Evolutionary conservation across 23 red algal species (phyloP).

Genomic region (Gracilariopsis chorda): DNA sequence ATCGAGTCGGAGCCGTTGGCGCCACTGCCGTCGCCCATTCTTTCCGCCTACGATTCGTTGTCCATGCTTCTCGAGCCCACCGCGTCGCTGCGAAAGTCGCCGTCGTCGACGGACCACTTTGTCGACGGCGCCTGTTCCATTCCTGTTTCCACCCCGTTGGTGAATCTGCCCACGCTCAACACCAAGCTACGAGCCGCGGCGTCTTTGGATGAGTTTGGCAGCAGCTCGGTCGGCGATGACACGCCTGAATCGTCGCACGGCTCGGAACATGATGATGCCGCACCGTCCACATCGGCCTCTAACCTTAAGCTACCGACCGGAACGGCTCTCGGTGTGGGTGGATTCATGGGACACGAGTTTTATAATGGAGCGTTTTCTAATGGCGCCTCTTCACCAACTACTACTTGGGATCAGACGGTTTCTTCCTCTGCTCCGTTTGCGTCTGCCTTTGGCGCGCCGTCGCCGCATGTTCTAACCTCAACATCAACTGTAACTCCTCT

Average conservation of each 20-base stretch:
- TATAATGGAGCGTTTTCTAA: slow-evolving; percentile 70
- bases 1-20: too few relatives aligned
- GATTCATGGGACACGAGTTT: slow-evolving; percentile 59
- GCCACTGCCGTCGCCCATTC: neutral
- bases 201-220: slow-evolving; percentile 5
- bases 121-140: neutral
- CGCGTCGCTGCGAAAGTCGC: neutral
- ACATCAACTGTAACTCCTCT: slow-evolving; percentile 33
- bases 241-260: slow-evolving; percentile 30
- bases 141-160: neutral
- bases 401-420: neutral
- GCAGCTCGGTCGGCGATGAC: slow-evolving; percentile 35
- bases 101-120: neutral
- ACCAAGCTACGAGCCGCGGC: neutral
- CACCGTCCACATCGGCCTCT: neutral
- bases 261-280: slow-evolving; percentile 4
- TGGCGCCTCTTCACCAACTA: neutral
- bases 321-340: slow-evolving; percentile 42
- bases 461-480: neutral
- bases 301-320: neutral
- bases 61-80: neutral
- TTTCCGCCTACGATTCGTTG: neutral
- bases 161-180: neutral
- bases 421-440: neutral
- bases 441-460: neutral